Evolutionary conservation across 2,329 filamentous ascomycete species (phyloP), one percentile per base, ranked within the genome.

Genomic region (Penicillium sp.): DNA sequence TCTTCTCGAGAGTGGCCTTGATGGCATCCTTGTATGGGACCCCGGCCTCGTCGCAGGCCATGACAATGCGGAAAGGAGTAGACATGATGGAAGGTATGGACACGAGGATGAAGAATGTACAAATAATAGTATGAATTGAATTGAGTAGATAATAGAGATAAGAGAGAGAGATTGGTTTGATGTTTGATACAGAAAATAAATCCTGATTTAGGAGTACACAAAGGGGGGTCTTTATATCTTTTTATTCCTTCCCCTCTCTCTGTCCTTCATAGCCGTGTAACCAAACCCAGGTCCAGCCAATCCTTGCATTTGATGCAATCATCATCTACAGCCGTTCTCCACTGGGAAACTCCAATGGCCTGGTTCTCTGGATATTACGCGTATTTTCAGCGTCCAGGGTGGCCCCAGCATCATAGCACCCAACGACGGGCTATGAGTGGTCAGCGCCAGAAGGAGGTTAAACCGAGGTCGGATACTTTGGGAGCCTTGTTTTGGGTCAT

Each of bases 11-110:
- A 70, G 91, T 87, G 52, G 82, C 79, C 72, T 90, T 90, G 78
- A 96, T 87, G 65, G 85, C 84, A 72, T 87, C 85, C 77, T 93
- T 94, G 84, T 94, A 94, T 65, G 77, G 79, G 68, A 89, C 83
- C 71, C 91, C 91, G 59, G 90, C 90, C 66, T 91, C 88, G 72
- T 88, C 86, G 72, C 82, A 81, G 73, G 84, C 86, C 66, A 88
- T 80, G 68, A 82, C 86, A 67, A 88, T 84, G 70, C 83, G 82
- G 67, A 86, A 78, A 54, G 77, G 76, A 61, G 68, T 52, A 66
- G 70, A 67, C 72, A 75, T 75, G 10, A 29, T 68, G 55, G 31
- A 19, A 51, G 21, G 33, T 35, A 42, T 51, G 23, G 49, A 13
- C 49, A 53, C 49, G 23, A 29, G 9, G 50, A 57, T 52, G 43